Evolutionary conservation across 2,329 filamentous ascomycete species (phyloP).

Genomic region (Grosmannia clavigera): DNA sequence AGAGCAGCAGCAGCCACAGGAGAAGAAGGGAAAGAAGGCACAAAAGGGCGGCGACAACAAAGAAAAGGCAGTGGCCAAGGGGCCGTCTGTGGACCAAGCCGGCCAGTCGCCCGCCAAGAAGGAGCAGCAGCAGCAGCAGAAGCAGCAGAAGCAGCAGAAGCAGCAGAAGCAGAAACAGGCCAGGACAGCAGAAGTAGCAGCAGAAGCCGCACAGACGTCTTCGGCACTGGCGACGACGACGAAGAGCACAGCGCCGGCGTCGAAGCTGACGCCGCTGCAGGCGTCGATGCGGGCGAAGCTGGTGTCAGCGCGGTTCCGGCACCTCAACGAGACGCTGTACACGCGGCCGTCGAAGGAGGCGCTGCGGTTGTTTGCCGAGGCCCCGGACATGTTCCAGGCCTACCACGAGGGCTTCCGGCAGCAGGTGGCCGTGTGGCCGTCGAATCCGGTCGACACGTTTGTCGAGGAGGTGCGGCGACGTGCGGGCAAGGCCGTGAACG

Average conservation of each 20-base stretch:
- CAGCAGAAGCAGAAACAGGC: neutral
- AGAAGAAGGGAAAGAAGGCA: constrained; percentile 18
- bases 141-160: constrained; percentile 3
- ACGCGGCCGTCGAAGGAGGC: constrained; percentile 77
- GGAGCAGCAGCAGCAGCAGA: neutral
- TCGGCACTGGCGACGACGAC: neutral
- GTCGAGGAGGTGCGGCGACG: constrained; percentile 57
- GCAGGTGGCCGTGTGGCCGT: constrained; percentile 91
- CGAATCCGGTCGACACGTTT: constrained; percentile 88
- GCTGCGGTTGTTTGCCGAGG: constrained; percentile 68
- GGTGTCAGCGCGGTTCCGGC: constrained; percentile 86
- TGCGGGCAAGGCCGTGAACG: constrained; percentile 25
- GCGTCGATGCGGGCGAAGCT: constrained; percentile 91
- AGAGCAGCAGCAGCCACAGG: constrained; percentile 8
- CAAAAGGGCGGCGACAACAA: constrained; percentile 14
- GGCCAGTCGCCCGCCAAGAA: neutral
- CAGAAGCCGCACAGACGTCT: neutral
- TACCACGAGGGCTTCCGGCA: constrained; percentile 95
- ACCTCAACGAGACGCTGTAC: constrained; percentile 94
- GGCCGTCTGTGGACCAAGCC: neutral
- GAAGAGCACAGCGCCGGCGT: constrained; percentile 20
- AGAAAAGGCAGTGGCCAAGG: constrained; percentile 6
- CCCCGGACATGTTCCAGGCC: constrained; percentile 87
- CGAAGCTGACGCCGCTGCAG: constrained; percentile 76
- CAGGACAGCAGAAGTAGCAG: neutral